phyloP scores from a whole-genome alignment of 129 eudicot species.

The Tagetes patula region DNA sequence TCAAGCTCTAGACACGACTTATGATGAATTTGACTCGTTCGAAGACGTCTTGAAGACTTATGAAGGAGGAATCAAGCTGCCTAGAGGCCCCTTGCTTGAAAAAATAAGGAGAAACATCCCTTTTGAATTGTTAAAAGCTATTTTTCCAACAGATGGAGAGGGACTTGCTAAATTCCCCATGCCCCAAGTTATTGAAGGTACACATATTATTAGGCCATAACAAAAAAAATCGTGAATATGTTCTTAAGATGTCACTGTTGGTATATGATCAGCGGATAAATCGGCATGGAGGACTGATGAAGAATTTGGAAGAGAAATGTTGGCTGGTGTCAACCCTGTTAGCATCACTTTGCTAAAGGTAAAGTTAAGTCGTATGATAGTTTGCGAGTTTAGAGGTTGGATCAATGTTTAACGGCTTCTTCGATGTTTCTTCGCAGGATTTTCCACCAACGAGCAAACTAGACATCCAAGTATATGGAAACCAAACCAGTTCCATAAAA shows the following conservation, averaged over 20 bases:
- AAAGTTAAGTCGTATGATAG: not conserved
- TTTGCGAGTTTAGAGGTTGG: not conserved
- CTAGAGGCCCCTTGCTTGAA: constrained; percentile 27
- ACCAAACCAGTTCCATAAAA: constrained; percentile 44
- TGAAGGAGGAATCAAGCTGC: constrained; percentile 49
- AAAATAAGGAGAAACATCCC: constrained; percentile 28
- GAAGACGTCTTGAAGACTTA: constrained; percentile 45
- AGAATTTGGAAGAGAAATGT: constrained; percentile 32
- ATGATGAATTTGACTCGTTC: constrained; percentile 42
- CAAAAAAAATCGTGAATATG: not conserved
- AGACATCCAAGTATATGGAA: constrained; percentile 23
- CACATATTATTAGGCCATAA: not conserved
- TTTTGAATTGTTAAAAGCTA: constrained; percentile 42
- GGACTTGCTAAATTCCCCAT: constrained; percentile 42
- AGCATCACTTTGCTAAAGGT: constrained; percentile 25
- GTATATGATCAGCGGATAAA: constrained; percentile 45
- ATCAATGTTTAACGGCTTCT: not conserved
- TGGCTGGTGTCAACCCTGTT: constrained; percentile 27
- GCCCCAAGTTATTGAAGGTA: constrained; percentile 59
- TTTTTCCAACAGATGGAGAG: constrained; percentile 43
- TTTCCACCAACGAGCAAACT: constrained; percentile 60
- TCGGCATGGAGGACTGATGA: constrained; percentile 55
- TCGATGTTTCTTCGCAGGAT: constrained; percentile 37
- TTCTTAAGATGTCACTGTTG: not conserved
- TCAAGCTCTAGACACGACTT: constrained; percentile 38